Percentiles rank a stretch among this genome's conserved stretches.
Evolutionary conservation across 352 stramenopile genomes (phyloP).

Genomic region (Phytopythium ostracodes): DNA sequence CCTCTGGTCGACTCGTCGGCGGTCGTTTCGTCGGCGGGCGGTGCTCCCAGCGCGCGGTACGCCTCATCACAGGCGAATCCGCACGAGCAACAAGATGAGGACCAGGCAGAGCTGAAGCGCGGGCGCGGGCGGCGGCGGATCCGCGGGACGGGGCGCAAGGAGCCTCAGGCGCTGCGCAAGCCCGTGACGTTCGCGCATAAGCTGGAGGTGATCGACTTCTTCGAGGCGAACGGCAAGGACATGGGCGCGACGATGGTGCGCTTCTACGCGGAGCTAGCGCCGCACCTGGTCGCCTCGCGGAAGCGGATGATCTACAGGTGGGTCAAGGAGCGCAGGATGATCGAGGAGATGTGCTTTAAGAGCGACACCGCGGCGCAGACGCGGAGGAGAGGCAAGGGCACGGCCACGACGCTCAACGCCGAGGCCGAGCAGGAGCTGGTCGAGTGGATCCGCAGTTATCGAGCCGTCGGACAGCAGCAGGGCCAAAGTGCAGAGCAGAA

Average conservation of each 20-base stretch:
- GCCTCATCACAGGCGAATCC: no score
- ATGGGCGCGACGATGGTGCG: slow-evolving; percentile 31
- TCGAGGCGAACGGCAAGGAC: slow-evolving; percentile 27
- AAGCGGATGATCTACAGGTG: slow-evolving; percentile 50
- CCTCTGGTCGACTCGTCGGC: background rate
- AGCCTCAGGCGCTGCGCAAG: slow-evolving; percentile 24
- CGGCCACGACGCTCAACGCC: slow-evolving; percentile 27
- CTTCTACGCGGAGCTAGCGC: slow-evolving; percentile 26
- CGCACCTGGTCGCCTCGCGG: slow-evolving; percentile 20
- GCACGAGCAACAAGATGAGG: no score
- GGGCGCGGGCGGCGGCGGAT: slow-evolving; percentile 4
- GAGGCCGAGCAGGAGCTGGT: slow-evolving; percentile 32
- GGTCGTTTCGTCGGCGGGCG: background rate
- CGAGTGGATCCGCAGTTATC: slow-evolving; percentile 20
- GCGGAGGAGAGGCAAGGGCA: slow-evolving; percentile 29
- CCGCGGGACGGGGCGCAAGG: slow-evolving; percentile 18
- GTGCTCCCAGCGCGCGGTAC: background rate
- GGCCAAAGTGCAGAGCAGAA: background rate
- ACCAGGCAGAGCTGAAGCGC: background rate
- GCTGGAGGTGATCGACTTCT: slow-evolving; percentile 36
- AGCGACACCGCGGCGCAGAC: slow-evolving; percentile 27
- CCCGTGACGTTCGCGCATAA: slow-evolving; percentile 41
- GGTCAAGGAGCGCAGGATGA: slow-evolving; percentile 29
- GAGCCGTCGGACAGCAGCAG: slow-evolving; percentile 6
- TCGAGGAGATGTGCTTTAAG: slow-evolving; percentile 14